Base-by-base conservation (phyloP, 768 basidiomycete species). In the Cystofilobasidium ferigula region DNA sequence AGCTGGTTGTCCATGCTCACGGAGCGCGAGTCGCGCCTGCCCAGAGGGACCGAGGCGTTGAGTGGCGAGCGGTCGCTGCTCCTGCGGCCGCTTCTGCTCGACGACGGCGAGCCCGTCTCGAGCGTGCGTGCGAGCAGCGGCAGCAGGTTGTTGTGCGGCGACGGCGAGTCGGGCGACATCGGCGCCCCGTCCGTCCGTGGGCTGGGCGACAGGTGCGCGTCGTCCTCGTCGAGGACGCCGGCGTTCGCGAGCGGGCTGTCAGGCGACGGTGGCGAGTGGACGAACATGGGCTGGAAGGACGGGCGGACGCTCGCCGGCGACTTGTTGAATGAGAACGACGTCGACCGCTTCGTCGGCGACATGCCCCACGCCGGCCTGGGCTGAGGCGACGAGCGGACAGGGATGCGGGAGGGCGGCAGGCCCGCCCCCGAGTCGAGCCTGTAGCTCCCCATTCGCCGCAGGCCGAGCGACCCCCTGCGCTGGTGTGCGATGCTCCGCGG, bases 291-390 rank as follows among this genome's bases (percentile, higher is more conserved):
- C 51, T 18, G 45, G 7, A 47, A 9, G 5, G 45, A 24, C 14
- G 45, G 45, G 16, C 26, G 47, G n/a, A 3, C 51, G 51, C 4
- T 7, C 30, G 51, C 7, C 30, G 51, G 51, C 30, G 51, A 28
- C 30, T 28, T 26, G 30, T 54, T 54, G 51, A 54, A 54, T 20
- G 51, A 54, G 51, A 54, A 54, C 18, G 51, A 54, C 28, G 30
- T 54, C 30, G 51, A 54, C 51, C 51, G 51, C 28, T 54, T 54
- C 18, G 51, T 54, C 4, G 51, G 51, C 28, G 51, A 54, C 18
- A 32, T 14, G 30, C 51, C 51, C 51, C 51, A 54, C 2, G 51
- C 51, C 26, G 51, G 51, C 2, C 51, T 26, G 4, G 26, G 28
- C 14, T 54, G 51, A 10, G n/a, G 47, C 13, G 62, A 38, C 20